Base-by-base conservation (phyloP, 192 early-diverging fungal species). In the Coemansia asiatica region DNA sequence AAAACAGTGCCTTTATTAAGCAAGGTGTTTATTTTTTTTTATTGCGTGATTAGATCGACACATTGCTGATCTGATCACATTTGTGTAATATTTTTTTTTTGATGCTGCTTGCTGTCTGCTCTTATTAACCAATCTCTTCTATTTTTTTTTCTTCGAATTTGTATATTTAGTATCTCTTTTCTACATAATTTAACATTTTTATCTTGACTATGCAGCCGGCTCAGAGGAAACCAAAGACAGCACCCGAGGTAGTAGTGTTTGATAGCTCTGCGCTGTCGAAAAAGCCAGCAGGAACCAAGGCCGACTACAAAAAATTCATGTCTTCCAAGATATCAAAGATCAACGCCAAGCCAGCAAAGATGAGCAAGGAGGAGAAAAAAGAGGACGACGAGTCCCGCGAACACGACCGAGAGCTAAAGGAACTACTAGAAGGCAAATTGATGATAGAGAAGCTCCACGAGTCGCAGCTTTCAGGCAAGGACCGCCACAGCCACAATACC, bases 311-410 rank as follows among this genome's bases (percentile, higher is more conserved):
- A 33, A 29, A 64, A 18, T 80, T 80, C 61, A 74, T 80, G 72
- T 82, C 50, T 40, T 59, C 49, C 75, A 90, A 85, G 66, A 83
- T 49, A 44, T 69, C 84, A 38, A 93, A 94, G 69, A 78, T 94
- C 29, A 92, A 92, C 69, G 93, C 93, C 8, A 93, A 91, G 89
- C 65, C 76, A 1, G 65, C 90, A 35, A 92, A 92, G 60, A 89
- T 89, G 72, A 93, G 90, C 10, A 88, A 92, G 63, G 82, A 94
- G 51, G 90, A 90, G 71, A 69, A 94, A 16, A 84, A 85, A 47
- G 90, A 91, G 51, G 78, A 80, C 25, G 61, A 64, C 7, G 65
- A 71, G 15, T 65, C 66, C 38, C 49, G 44, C 2, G 58, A 57
- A 3, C 35, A 72, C 47, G 78, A 80, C 67, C 68, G 65, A 27